Conservation (phyloP, 805 yeast genomes). For the Yarrowia porcina region DNA sequence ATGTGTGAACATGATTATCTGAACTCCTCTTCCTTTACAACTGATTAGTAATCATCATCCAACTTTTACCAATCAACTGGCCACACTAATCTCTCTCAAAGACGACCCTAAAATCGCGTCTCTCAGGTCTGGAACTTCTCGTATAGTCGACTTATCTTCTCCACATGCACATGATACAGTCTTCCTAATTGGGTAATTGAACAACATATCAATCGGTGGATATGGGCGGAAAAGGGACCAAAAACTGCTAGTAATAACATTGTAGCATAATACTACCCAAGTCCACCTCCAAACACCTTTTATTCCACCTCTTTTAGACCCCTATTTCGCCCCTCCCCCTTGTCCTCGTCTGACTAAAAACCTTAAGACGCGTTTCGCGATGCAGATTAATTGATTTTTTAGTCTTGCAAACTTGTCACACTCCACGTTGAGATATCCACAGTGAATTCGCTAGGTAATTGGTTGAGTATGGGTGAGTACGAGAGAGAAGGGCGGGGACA, state of each 20-base stretch:
- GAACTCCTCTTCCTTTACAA: too few relatives aligned
- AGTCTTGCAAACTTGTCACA: background rate
- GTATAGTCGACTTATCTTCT: background rate
- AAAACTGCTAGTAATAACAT: too few relatives aligned
- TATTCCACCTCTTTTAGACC: background rate
- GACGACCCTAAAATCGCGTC: background rate
- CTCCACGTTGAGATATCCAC: slow-evolving; percentile 1
- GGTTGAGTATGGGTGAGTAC: slow-evolving; percentile 18
- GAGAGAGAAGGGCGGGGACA: background rate
- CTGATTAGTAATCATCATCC: too few relatives aligned
- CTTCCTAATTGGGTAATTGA: background rate
- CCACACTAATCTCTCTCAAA: too few relatives aligned
- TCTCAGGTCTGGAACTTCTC: background rate
- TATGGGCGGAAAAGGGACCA: too few relatives aligned
- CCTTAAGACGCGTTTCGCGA: slow-evolving; percentile 16
- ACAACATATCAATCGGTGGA: background rate
- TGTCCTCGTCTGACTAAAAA: background rate
- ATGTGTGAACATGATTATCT: too few relatives aligned
- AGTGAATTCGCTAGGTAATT: slow-evolving; percentile 23
- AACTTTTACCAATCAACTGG: too few relatives aligned
- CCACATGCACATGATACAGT: background rate
- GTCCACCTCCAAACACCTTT: too few relatives aligned
- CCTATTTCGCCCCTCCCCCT: background rate
- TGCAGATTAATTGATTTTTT: slow-evolving; percentile 15
- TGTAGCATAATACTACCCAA: too few relatives aligned